Base-by-base conservation (phyloP, 305 asterid genomes). In the Solanum chacoense region DNA sequence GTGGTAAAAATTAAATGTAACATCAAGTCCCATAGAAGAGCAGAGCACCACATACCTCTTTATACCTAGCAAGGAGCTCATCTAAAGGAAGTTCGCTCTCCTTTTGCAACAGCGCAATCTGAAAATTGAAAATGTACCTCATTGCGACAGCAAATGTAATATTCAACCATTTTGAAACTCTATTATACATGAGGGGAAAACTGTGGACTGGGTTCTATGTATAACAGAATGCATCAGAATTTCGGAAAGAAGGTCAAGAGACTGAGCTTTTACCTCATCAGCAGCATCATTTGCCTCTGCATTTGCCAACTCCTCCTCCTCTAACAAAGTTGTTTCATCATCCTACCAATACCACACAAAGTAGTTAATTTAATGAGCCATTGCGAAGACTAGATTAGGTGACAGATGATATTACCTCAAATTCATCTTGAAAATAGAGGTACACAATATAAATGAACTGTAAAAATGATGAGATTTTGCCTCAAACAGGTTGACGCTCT, bases 1-100 rank as follows among this genome's bases (percentile, higher is more conserved):
- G 79, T 32, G 67, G 83, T 59, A 12, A 88, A 79, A 73, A 83
- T 31, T n/a, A 85, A n/a, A 73, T 40, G 50, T 29, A 50, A 75
- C 65, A 40, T 71, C 22, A 87, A 55, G 55, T 34, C 40, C 35
- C 88, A 71, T 71, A 26, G 78, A 87, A 29, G 26, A 88, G 83
- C 88, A 90, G 89, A 75, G 86, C 86, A 77, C 85, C 55, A 88
- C 98, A 87, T 96, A 98, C 99, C 99, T 95, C 92, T 91, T 88
- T 95, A 94, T 96, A 98, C 97, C 96, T 95, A 92, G 97, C 96
- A 92, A 96, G 94, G 94, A 98, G 94, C 92, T 96, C 98, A 86
- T 93, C 98, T 88, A 95, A 85, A 28, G 99, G 94, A 90, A 95
- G 93, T 91, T 98, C 99, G 94, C 96, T 94, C 88, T 98, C 99